These are phyloP conservation scores for Noccaea bulbosa DNA, from an alignment of 345 rosid genomes.

Conservation along the genomic window DNA sequence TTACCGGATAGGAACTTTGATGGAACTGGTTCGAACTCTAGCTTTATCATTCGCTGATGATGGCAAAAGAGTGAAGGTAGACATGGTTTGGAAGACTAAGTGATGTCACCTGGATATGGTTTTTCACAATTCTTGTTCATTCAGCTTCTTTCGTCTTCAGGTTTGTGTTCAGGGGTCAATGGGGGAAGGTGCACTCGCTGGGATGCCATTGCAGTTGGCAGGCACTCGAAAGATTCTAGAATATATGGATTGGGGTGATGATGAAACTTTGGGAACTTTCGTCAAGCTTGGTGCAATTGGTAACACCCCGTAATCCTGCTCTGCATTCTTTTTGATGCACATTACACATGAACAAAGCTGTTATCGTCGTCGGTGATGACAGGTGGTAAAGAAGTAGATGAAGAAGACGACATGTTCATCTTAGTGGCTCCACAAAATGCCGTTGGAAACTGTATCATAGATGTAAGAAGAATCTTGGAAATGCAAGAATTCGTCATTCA, in stretches of 20 bases:
- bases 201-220: slow-evolving; percentile 96
- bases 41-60: slow-evolving; percentile 95
- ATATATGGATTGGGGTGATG: slow-evolving; percentile 95
- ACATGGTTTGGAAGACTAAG: slow-evolving; percentile 6
- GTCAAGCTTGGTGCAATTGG: slow-evolving; percentile 88
- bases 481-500: background rate
- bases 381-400: slow-evolving; percentile 86
- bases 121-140: slow-evolving; percentile 16
- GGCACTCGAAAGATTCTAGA: slow-evolving; percentile 91
- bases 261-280: slow-evolving; percentile 82
- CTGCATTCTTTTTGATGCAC: slow-evolving; percentile 1
- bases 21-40: slow-evolving; percentile 84
- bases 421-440: slow-evolving; percentile 97
- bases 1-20: slow-evolving; percentile 93
- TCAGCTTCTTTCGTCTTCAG: slow-evolving; percentile 46
- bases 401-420: slow-evolving; percentile 88
- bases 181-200: slow-evolving; percentile 96
- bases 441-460: slow-evolving; percentile 92
- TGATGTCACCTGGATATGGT: background rate
- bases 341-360: slow-evolving; percentile 20
- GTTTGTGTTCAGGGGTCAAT: slow-evolving; percentile 99
- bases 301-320: slow-evolving; percentile 39
- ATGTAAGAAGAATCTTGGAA: slow-evolving; percentile 61
- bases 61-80: slow-evolving; percentile 90
- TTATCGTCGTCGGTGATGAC: background rate